Conservation (phyloP, 163 green algal species). For the Scenedesmus sp. region DNA sequence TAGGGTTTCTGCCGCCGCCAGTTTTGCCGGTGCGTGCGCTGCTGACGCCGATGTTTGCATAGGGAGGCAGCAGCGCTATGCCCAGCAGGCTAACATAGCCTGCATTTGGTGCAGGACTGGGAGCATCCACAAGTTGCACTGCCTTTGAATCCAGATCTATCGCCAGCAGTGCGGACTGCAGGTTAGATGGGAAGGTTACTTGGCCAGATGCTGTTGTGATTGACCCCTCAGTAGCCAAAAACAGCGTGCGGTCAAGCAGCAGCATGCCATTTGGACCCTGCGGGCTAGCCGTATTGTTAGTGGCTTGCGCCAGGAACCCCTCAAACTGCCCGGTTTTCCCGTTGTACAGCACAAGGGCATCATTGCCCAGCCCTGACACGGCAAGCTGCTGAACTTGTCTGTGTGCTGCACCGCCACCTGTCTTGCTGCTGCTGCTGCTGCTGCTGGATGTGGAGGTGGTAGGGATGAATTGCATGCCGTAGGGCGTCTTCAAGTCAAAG, state of each 20-base stretch:
- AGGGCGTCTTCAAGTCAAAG: background rate
- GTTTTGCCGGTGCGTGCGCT: background rate
- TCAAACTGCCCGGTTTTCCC: background rate
- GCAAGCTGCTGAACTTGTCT: background rate
- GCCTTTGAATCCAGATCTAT: background rate
- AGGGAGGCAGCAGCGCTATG: background rate
- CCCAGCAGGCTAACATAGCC: background rate
- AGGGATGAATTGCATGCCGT: background rate
- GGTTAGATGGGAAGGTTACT: background rate
- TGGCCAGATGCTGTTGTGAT: background rate
- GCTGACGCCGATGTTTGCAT: background rate
- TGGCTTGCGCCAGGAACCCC: background rate
- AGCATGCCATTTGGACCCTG: background rate
- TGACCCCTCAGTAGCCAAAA: background rate
- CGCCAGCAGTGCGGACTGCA: background rate
- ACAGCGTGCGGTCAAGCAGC: background rate
- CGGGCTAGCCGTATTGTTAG: background rate
- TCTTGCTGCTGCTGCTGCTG: background rate
- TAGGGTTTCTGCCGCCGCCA: too few relatives aligned
- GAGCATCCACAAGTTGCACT: background rate
- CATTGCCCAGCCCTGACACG: background rate
- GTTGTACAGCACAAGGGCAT: background rate
- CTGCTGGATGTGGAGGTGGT: background rate
- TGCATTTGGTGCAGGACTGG: background rate
- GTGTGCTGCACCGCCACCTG: background rate